Evolutionary conservation across 2,329 filamentous ascomycete genomes (phyloP).

Genomic region (Diaporthe destruens): DNA sequence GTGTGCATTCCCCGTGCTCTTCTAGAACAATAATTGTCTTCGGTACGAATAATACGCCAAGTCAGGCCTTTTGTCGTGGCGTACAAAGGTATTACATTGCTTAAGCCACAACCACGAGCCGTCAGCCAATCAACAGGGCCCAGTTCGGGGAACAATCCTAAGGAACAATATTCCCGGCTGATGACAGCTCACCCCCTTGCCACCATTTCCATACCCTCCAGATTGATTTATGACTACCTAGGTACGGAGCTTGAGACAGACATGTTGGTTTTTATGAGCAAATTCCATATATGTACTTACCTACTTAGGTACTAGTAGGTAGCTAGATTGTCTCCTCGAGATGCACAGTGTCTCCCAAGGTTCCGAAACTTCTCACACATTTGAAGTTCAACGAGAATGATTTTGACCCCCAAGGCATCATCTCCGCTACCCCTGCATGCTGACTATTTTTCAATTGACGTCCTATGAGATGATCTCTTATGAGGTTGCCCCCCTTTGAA

Average conservation of each 20-base stretch:
- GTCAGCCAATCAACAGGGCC: not conserved
- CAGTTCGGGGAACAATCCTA: conserved; percentile 23
- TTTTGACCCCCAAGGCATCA: too few species aligned
- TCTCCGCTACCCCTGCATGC: too few species aligned
- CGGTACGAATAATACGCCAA: conserved; percentile 1
- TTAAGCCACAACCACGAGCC: not conserved
- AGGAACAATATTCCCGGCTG: conserved; percentile 18
- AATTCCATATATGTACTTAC: not conserved
- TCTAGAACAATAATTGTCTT: conserved; percentile 5
- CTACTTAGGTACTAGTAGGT: not conserved
- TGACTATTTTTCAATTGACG: too few species aligned
- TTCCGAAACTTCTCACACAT: too few species aligned
- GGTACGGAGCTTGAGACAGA: not conserved
- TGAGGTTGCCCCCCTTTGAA: too few species aligned
- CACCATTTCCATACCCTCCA: not conserved
- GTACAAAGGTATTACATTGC: conserved; percentile 35
- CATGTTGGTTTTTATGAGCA: not conserved
- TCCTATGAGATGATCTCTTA: too few species aligned
- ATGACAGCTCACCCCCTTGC: not conserved
- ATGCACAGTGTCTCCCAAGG: not conserved
- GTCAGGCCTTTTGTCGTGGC: conserved; percentile 25
- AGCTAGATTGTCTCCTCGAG: not conserved
- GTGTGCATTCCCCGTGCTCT: not conserved
- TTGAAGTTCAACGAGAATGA: too few species aligned
- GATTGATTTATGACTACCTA: not conserved